These are phyloP conservation scores for Fusarium humuli DNA, from an alignment of 2,329 filamentous ascomycete genomes.

Conservation along the genomic window DNA sequence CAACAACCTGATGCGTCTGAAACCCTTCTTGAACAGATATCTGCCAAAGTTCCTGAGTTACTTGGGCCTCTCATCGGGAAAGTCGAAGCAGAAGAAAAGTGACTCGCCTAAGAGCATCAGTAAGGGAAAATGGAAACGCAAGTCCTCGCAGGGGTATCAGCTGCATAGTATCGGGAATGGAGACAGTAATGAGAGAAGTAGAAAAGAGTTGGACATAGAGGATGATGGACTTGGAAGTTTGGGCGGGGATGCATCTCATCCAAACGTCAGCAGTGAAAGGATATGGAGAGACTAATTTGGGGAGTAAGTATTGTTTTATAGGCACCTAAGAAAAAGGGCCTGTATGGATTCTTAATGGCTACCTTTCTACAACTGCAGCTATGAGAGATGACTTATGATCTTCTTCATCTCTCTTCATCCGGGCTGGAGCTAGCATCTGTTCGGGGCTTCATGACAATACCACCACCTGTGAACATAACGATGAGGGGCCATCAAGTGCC, in stretches of 20 bases:
- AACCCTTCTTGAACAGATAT: background rate
- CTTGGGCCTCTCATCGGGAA: background rate
- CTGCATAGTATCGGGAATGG: background rate
- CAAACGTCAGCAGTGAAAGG: background rate
- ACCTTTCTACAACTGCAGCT: fast-evolving
- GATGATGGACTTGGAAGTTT: background rate
- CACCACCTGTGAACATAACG: background rate
- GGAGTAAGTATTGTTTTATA: background rate
- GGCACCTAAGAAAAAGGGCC: fast-evolving
- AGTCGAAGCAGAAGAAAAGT: background rate
- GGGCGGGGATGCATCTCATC: background rate
- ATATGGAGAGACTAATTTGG: background rate
- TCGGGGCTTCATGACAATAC: background rate
- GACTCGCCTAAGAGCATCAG: background rate
- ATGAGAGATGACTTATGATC: background rate
- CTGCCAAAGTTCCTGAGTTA: background rate
- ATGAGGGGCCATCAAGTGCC: background rate
- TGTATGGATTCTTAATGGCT: background rate
- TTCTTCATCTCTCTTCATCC: background rate
- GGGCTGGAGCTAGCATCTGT: background rate
- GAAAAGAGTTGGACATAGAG: fast-evolving
- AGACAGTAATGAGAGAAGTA: background rate
- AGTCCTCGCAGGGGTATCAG: background rate
- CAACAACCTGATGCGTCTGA: background rate
- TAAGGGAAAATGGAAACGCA: background rate